phyloP scores from a whole-genome alignment of 306 rosid genomes.

The Castanospermum australe region DNA sequence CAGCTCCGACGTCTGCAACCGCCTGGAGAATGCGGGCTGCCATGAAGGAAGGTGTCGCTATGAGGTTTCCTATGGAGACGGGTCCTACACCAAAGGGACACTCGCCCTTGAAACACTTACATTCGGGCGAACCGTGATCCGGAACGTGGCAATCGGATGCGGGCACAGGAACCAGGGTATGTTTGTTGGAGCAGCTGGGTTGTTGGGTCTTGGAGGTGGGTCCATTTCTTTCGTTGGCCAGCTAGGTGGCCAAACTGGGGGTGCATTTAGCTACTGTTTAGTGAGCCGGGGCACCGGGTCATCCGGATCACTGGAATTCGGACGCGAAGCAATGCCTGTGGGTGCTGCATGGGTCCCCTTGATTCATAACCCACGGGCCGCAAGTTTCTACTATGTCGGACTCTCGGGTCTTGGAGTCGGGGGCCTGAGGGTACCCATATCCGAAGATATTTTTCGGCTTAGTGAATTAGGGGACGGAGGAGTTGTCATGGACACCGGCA shows the following conservation, averaged over 20 bases:
- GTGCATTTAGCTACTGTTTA: conserved; percentile 77
- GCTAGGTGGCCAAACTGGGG: conserved; percentile 83
- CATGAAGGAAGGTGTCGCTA: conserved; percentile 76
- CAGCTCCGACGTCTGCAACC: conserved; percentile 67
- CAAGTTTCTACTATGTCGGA: conserved; percentile 76
- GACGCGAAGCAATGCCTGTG: conserved; percentile 78
- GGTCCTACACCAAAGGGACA: conserved; percentile 88
- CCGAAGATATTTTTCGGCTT: conserved; percentile 56
- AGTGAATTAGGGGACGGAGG: conserved; percentile 72
- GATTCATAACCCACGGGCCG: conserved; percentile 56
- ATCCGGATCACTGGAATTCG: conserved; percentile 69
- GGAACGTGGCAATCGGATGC: conserved; percentile 84
- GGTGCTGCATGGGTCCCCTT: conserved; percentile 91
- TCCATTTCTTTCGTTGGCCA: conserved; percentile 92
- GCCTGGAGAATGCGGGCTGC: conserved; percentile 72
- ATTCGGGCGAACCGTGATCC: conserved; percentile 63
- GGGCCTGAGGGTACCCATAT: conserved; percentile 56
- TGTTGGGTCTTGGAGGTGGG: conserved; percentile 91
- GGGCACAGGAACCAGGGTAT: conserved; percentile 90
- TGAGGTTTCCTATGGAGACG: conserved; percentile 87
- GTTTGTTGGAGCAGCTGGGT: conserved; percentile 95
- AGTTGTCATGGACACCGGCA: conserved; percentile 95
- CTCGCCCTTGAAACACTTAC: conserved; percentile 89
- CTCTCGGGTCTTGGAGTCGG: conserved; percentile 87
- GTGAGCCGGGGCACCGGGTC: conserved; percentile 68